A percentile compares a stretch with the other conserved stretches of the same genome.
Conservation (phyloP, 2,329 filamentous ascomycete species). For the Colletotrichum somersetense region DNA sequence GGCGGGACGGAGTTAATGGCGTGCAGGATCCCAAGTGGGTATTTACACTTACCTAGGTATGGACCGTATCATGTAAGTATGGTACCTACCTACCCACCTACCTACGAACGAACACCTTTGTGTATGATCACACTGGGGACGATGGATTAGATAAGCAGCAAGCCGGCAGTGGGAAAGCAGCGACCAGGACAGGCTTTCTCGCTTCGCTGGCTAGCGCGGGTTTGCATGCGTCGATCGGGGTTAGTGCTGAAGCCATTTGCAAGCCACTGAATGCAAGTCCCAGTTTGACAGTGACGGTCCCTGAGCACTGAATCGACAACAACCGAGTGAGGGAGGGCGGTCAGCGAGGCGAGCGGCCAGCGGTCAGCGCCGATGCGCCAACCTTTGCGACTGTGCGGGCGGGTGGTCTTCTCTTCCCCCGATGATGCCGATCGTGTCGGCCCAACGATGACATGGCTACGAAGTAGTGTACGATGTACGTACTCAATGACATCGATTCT, state of each 20-base stretch:
- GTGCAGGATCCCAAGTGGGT: neutral
- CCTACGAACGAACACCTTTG: too few relatives aligned
- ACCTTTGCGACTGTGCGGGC: neutral
- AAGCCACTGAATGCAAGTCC: conserved; percentile 39
- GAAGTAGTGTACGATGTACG: too few relatives aligned
- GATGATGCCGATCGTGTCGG: conserved; percentile 13
- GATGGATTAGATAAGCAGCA: conserved; percentile 24
- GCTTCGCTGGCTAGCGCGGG: neutral
- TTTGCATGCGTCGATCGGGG: neutral
- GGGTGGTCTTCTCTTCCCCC: neutral
- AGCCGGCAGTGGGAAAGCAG: conserved; percentile 3
- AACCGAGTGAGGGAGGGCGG: neutral
- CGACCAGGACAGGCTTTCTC: neutral
- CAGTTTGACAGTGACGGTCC: conserved; percentile 32
- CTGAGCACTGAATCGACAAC: conserved; percentile 5
- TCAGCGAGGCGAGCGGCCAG: neutral
- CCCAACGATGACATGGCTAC: conserved; percentile 19
- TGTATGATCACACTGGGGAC: neutral
- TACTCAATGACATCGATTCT: neutral
- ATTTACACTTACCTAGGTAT: too few relatives aligned
- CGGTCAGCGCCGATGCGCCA: conserved; percentile 10
- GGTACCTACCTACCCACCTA: too few relatives aligned
- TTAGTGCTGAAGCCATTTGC: conserved; percentile 13
- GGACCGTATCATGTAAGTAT: too few relatives aligned
- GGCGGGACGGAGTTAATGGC: conserved; percentile 22